Base-by-base conservation (phyloP, 2,329 filamentous ascomycete species). In the Phyllosticta citriasiana region DNA sequence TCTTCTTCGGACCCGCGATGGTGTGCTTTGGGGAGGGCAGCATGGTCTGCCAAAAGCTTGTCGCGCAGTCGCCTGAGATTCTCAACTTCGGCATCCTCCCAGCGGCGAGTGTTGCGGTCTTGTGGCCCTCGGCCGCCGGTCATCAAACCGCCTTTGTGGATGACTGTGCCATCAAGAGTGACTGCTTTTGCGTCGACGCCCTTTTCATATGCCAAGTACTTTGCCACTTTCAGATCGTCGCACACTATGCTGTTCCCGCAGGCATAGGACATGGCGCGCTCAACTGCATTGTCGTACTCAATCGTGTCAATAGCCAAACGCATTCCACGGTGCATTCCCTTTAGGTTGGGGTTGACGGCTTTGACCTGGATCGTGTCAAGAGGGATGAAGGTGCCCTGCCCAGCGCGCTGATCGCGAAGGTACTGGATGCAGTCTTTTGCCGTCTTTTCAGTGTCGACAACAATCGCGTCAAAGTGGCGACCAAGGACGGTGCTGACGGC, bases 331-430 rank as follows among this genome's bases (percentile, higher is more conserved):
- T 89, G 83, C 72, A 96, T 88, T 27, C 91, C 90, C 75, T 97
- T 97, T 66, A 99, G 80, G 63, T 90, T 92, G 4, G 91, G 89
- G 71, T 96, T 96, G 63, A 94, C 84, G 10, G 90, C 86, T 72
- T 90, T 92, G 71, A 97, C 92, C 70, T 97, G 95, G 73, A 99
- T 96, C 58, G 96, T 97, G 78, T 99, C 94, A 19, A 99, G 81
- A 0, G 94, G 94, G 65, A 97, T 92, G 73, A 99, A 97, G 1
- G 91, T 97, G 76, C 94, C 90, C 62, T 92, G 90, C 6, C 88
- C 84, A 59, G 89, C 87, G 61, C 90, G 86, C 71, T 97, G 90
- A 65, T 96, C 91, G 67, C 94, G 94, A 62, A 99, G 83, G 69
- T 96, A 95, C 67, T 94, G 86, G 61, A 99, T 94, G 72, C 94